phyloP scores from a whole-genome alignment of 108 stramenopile genomes.

The Cylindrotheca closterium region DNA sequence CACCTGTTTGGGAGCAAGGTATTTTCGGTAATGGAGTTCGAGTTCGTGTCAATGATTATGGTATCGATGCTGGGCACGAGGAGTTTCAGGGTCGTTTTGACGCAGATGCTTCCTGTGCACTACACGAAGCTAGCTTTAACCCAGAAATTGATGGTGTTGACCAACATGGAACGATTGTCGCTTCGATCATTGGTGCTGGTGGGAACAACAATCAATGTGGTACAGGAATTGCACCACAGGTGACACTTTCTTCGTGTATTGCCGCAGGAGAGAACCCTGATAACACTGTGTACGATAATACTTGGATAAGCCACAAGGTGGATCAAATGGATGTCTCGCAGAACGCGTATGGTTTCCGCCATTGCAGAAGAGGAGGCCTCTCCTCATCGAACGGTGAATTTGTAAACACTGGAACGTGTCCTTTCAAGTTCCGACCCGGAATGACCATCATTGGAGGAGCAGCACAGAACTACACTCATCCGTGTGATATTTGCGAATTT shows the following conservation, averaged over 20 bases:
- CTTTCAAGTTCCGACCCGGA: conserved; percentile 9
- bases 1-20: conserved; percentile 28
- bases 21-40: conserved; percentile 22
- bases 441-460: not conserved
- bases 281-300: not conserved
- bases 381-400: not conserved
- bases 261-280: not conserved
- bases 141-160: not conserved
- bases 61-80: conserved; percentile 25
- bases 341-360: conserved; percentile 29
- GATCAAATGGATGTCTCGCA: conserved; percentile 36
- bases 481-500: conserved; percentile 9
- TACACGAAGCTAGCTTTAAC: conserved; percentile 3
- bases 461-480: not conserved
- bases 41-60: conserved; percentile 44
- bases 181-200: conserved; percentile 14
- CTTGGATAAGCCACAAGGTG: conserved; percentile 5
- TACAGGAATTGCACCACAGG: conserved; percentile 29
- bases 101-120: conserved; percentile 20
- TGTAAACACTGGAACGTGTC: not conserved
- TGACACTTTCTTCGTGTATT: conserved; percentile 7
- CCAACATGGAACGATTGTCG: conserved; percentile 32
- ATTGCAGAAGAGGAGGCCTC: not conserved
- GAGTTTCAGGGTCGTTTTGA: conserved; percentile 38
- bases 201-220: conserved; percentile 28